phyloP scores from a whole-genome alignment of 2,329 filamentous ascomycete genomes.

The Colletotrichum tamarilloi region DNA sequence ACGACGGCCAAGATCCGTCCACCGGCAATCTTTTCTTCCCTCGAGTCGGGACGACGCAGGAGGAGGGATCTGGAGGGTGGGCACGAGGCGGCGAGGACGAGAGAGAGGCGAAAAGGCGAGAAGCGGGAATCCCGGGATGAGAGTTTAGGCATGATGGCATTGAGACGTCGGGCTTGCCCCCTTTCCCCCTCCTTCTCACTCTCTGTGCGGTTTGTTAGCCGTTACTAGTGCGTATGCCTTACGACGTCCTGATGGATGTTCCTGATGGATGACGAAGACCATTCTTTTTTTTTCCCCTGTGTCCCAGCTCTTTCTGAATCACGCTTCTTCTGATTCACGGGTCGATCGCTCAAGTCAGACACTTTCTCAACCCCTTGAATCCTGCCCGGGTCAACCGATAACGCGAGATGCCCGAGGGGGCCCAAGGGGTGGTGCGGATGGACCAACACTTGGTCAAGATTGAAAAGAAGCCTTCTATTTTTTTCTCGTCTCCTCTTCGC shows the following conservation, averaged over 20 bases:
- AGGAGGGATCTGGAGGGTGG: too few species aligned
- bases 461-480: neutral
- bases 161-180: neutral
- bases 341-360: neutral
- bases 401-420: neutral
- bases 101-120: neutral
- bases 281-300: neutral
- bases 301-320: neutral
- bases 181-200: neutral
- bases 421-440: neutral
- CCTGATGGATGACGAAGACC: neutral
- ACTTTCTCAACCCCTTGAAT: neutral
- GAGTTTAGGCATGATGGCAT: neutral
- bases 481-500: neutral
- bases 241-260: neutral
- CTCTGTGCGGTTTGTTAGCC: neutral
- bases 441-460: neutral
- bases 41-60: neutral
- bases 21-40: neutral
- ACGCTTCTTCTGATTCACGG: neutral
- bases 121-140: neutral
- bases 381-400: neutral
- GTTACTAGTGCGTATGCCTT: neutral
- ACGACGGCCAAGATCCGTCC: constrained; percentile 4
- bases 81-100: too few species aligned